Evolutionary conservation across 257 asterid genomes (phyloP), one percentile per base, ranked within the genome.

Genomic region (Jacaranda mimosifolia): DNA sequence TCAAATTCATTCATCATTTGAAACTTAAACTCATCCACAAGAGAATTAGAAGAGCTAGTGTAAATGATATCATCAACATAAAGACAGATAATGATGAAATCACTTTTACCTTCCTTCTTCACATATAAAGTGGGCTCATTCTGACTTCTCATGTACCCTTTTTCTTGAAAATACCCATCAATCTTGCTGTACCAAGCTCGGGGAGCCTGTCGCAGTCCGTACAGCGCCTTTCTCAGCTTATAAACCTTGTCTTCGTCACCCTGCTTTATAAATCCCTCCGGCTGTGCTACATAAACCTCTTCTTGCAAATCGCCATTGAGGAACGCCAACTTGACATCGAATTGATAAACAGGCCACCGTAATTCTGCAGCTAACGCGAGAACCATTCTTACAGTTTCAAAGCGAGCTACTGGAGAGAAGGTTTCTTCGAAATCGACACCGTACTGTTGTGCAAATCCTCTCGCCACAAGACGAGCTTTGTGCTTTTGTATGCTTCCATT

Each of bases 391-490:
- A 59, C 40, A 0, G 72, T 62, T 60, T 62, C 73, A 4, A 48
- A 69, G 1, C 26, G 77, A 70, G 72, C 67, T 15, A 80, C 70
- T 3, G 46, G 48, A 40, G 73, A 39, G 26, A 72, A 72, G 0
- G 67, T 71, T 63, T 72, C 53, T 6, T 71, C 26, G 5, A 59
- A 79, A 19, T 79, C 82, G 10, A 72, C 40, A 1, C 77, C 58
- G 2, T 26, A 8, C n/a, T 60, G 32, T 11, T 70, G 68, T 1
- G 46, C 42, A 21, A 56, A 71, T 12, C 79, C 74, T 36, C 51
- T 51, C 3, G 14, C 83, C 39, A 72, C 78, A n/a, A 62, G 43
- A 0, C 63, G 57, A 42, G 66, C 77, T 55, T 78, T 70, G 36
- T 70, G 76, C 48, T 63, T 69, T 40, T 21, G 39, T 9, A 72